Conservation (phyloP, 768 basidiomycete species). For the Podaxis sp. region DNA sequence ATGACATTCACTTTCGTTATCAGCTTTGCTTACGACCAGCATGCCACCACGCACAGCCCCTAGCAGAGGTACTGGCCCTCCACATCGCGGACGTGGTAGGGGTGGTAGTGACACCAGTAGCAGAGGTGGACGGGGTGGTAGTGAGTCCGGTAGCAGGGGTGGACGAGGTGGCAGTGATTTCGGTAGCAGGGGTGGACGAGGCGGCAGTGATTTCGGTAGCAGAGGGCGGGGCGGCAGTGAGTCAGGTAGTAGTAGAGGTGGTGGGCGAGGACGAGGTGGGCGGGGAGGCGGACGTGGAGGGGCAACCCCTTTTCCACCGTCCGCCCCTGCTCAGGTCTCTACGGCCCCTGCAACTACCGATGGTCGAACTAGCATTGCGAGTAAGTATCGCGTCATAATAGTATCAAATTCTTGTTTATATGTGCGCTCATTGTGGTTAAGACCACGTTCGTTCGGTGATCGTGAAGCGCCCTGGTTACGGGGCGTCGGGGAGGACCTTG, state of each 20-base stretch:
- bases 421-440: conserved; percentile 5
- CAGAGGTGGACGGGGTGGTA: conserved; percentile 11
- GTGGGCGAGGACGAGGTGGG: conserved; percentile 16
- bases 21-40: conserved; percentile 15
- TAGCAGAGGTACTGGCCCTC: conserved; percentile 22
- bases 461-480: conserved; percentile 67
- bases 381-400: background rate
- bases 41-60: conserved; percentile 43
- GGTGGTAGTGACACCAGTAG: conserved; percentile 10
- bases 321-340: background rate
- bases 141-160: conserved; percentile 23
- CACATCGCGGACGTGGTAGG: conserved; percentile 28
- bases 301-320: conserved; percentile 29
- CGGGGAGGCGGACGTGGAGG: background rate
- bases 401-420: background rate
- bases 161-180: conserved; percentile 18
- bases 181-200: conserved; percentile 26
- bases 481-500: conserved; percentile 45
- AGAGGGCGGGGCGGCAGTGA: conserved; percentile 13
- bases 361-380: conserved; percentile 6
- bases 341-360: background rate
- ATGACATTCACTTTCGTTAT: background rate
- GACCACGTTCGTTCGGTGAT: conserved; percentile 54
- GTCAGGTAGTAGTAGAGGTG: conserved; percentile 23
- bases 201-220: background rate